Evolutionary conservation across 1,139 yeast genomes (phyloP), one percentile per base, ranked within the genome.

Genomic region (Zhuliangozyma blackwelliae): DNA sequence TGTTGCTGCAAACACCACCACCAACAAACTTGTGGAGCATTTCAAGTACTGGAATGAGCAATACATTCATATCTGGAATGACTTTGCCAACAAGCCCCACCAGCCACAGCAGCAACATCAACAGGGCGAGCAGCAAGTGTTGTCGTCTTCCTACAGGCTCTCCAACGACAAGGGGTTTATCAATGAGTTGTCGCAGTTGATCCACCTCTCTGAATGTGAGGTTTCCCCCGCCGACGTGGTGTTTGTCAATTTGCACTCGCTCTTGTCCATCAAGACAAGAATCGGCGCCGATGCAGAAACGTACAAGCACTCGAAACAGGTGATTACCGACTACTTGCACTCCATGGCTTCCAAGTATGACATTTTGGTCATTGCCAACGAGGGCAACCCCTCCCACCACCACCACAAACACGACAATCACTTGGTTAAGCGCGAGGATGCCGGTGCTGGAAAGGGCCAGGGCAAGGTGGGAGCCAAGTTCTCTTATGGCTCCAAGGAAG

Each of bases 131-230:
- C 47, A 46, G 34, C 34, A 36, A 10, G 37, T 40, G 16, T 28
- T 49, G 22, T 21, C 22, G 22, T 21, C 22, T 10, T 26, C 38
- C 26, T 44, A 61, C 35, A 50, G 51, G 31, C 47, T 61, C 32
- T 61, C 72, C 36, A 68, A 61, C 47, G 79, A 75, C 47, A 62
- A 65, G 44, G 47, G 58, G 22, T 75, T 68, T 52, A 69, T 73
- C 41, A 64, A 61, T 35, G 80, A 75, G 50, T 51, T 75, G 41
- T 57, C 72, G 29, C 76, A 73, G 51, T 60, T 75, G 48, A 59
- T 66, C 28, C 72, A 65, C 47, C 52, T 68, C 31, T 40, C 53
- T 11, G 47, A 54, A 12, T 47, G 48, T 10, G 42, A 41, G 2
- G 31, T 47, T 29, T 35, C 34, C 7, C 19, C 37, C 5, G 41